Evolutionary conservation across 2,329 filamentous ascomycete genomes (phyloP).

Genomic region (Neophaeococcomyces aloes): DNA sequence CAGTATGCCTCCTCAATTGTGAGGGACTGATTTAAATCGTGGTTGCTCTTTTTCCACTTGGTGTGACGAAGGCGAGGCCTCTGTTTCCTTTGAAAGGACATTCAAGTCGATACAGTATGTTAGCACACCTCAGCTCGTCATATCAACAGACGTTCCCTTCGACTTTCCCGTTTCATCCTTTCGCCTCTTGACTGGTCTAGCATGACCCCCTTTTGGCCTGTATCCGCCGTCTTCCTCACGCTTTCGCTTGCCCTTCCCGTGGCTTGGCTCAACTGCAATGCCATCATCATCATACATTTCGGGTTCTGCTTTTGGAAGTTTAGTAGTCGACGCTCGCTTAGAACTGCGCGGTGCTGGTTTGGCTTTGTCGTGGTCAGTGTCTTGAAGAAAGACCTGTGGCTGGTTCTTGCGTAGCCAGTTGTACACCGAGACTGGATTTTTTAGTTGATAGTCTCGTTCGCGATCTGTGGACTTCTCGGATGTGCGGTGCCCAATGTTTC

Average conservation of each 20-base stretch:
- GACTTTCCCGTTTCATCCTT: constrained; percentile 23
- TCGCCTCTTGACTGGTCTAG: constrained; percentile 29
- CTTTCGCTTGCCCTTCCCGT: constrained; percentile 35
- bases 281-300: constrained; percentile 36
- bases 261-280: constrained; percentile 26
- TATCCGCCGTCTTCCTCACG: constrained; percentile 39
- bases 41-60: no score
- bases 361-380: constrained; percentile 46
- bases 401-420: constrained; percentile 87
- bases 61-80: no score
- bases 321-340: constrained; percentile 28
- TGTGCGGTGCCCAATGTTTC: constrained; percentile 34
- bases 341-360: constrained; percentile 32
- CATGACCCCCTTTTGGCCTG: constrained; percentile 37
- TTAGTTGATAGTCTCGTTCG: constrained; percentile 47
- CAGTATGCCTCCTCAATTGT: no score
- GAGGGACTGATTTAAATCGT: no score
- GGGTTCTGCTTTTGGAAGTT: constrained; percentile 25
- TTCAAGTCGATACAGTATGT: no score
- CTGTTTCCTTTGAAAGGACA: no score
- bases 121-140: constrained; percentile 3
- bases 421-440: constrained; percentile 84
- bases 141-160: constrained; percentile 17
- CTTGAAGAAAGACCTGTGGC: constrained; percentile 74
- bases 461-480: constrained; percentile 40